These are phyloP conservation scores for Leucocoprinus sp. DNA, from an alignment of 768 basidiomycete genomes.

Conservation along the genomic window DNA sequence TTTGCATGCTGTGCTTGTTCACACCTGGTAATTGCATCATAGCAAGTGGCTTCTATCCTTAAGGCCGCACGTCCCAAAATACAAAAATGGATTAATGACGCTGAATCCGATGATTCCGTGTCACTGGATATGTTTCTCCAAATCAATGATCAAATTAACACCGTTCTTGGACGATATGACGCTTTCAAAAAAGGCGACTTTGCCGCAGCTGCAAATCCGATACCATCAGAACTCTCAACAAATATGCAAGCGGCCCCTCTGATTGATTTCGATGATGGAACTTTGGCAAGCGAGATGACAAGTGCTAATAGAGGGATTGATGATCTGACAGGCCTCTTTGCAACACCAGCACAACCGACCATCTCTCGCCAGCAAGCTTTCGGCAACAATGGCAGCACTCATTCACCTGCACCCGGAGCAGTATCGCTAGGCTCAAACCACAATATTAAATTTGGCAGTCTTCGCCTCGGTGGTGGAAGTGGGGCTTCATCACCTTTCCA, in stretches of 20 bases:
- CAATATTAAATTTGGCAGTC: conserved; percentile 12
- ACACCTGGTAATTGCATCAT: conserved; percentile 8
- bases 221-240: conserved; percentile 49
- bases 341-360: conserved; percentile 21
- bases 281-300: conserved; percentile 16
- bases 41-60: conserved; percentile 89
- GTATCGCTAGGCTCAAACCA: conserved; percentile 14
- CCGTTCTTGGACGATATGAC: conserved; percentile 82
- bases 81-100: conserved; percentile 97
- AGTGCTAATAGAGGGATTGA: conserved; percentile 17
- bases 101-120: conserved; percentile 81
- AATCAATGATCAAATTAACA: conserved; percentile 98
- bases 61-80: conserved; percentile 82
- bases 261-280: conserved; percentile 69
- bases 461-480: conserved; percentile 3
- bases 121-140: conserved; percentile 90
- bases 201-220: conserved; percentile 53
- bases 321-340: conserved; percentile 61
- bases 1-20: not conserved
- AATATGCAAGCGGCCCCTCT: conserved; percentile 39
- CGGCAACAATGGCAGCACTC: not conserved
- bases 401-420: conserved; percentile 12
- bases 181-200: conserved; percentile 92
- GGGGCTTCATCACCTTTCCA: conserved; percentile 12
- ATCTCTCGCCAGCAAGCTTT: conserved; percentile 7